phyloP scores from a whole-genome alignment of 164 flowering plant genomes.

The Saururus chinensis region DNA sequence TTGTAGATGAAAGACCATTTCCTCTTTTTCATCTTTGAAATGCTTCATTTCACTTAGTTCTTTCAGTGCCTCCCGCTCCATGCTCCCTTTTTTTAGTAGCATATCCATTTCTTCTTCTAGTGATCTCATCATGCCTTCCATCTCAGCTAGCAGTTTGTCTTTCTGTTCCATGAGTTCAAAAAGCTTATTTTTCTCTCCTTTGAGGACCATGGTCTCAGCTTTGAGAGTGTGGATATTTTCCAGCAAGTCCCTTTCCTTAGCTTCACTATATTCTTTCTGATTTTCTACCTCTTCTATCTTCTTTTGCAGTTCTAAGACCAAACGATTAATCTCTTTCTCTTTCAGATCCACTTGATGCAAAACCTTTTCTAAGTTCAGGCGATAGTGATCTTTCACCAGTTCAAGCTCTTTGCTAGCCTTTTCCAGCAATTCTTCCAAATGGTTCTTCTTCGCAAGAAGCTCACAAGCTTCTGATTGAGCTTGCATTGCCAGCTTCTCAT shows the following conservation, averaged over 20 bases:
- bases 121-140: constrained; percentile 28
- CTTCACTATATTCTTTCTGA: constrained; percentile 36
- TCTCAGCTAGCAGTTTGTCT: constrained; percentile 24
- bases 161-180: constrained; percentile 24
- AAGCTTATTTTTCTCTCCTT: constrained; percentile 23
- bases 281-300: constrained; percentile 38
- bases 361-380: constrained; percentile 36
- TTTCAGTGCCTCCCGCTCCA: constrained; percentile 39
- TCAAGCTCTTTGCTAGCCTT: constrained; percentile 46
- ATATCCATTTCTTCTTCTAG: constrained; percentile 26
- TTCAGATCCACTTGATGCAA: constrained; percentile 24
- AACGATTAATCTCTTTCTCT: constrained; percentile 24
- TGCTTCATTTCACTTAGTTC: constrained; percentile 29
- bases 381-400: constrained; percentile 34
- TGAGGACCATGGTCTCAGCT: constrained; percentile 34
- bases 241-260: constrained; percentile 20
- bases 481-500: constrained; percentile 68
- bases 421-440: constrained; percentile 41
- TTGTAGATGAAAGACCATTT: constrained; percentile 18
- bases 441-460: constrained; percentile 40
- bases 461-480: constrained; percentile 67
- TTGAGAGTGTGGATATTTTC: constrained; percentile 32
- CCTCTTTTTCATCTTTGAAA: constrained; percentile 47
- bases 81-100: constrained; percentile 25
- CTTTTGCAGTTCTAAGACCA: constrained; percentile 30